A percentile compares a stretch with the other conserved stretches of the same genome.
These are phyloP conservation scores for Lachnellula willkommii DNA, from an alignment of 2,329 filamentous ascomycete species.

Conservation along the genomic window DNA sequence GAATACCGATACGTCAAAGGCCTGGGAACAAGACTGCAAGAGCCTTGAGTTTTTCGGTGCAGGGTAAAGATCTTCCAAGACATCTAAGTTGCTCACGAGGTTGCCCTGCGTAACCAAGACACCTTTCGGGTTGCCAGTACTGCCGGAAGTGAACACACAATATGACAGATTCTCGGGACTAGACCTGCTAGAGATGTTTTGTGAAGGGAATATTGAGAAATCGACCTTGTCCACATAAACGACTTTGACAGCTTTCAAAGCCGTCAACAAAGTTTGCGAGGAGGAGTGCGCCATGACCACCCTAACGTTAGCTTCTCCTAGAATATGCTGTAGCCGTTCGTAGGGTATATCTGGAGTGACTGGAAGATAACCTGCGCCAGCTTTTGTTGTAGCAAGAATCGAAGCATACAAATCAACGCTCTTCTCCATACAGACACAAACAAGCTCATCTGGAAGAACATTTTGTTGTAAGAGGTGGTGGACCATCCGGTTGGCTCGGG, in stretches of 20 bases:
- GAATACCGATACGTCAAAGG: constrained; percentile 84
- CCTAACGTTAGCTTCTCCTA: constrained; percentile 53
- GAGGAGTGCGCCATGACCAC: constrained; percentile 39
- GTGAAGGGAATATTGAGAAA: constrained; percentile 9
- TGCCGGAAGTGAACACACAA: constrained; percentile 78
- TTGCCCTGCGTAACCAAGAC: constrained; percentile 73
- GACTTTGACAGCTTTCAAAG: constrained; percentile 15
- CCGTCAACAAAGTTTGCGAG: constrained; percentile 23
- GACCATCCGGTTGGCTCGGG: constrained; percentile 58
- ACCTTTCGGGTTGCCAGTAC: constrained; percentile 71
- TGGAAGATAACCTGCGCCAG: constrained; percentile 75
- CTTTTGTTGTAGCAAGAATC: constrained; percentile 69
- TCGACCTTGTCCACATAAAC: constrained; percentile 30
- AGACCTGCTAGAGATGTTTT: constrained; percentile 17
- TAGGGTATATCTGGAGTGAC: constrained; percentile 66
- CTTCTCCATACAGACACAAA: constrained; percentile 77
- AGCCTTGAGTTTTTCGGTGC: constrained; percentile 45
- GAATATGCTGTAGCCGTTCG: constrained; percentile 55
- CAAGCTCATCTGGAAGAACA: constrained; percentile 47
- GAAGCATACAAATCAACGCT: constrained; percentile 65
- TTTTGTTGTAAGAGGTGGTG: constrained; percentile 45
- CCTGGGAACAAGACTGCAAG: constrained; percentile 77
- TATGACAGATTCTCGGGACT: constrained; percentile 51
- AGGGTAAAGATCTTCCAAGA: constrained; percentile 63
- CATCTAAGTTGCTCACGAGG: constrained; percentile 68